These are phyloP conservation scores for Phaeosphaeria sp. DNA, from an alignment of 2,329 filamentous ascomycete species.

Conservation along the genomic window DNA sequence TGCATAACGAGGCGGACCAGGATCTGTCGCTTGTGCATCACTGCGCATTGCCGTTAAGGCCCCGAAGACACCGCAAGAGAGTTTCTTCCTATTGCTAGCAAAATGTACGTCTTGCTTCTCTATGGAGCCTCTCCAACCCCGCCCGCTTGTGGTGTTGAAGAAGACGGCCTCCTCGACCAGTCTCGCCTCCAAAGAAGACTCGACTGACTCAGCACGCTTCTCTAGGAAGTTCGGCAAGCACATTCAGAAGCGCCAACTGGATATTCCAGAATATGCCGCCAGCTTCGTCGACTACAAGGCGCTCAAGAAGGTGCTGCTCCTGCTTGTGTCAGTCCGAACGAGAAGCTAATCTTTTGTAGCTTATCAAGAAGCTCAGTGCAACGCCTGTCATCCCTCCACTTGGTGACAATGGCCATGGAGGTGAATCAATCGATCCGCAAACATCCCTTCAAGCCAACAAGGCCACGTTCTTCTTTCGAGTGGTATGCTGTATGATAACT, in stretches of 20 bases:
- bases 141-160: constrained; percentile 34
- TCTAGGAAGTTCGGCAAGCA: constrained; percentile 99
- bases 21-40: constrained; percentile 40
- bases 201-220: constrained; percentile 47
- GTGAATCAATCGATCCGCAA: constrained; percentile 73
- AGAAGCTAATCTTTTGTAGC: constrained; percentile 61
- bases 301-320: constrained; percentile 82
- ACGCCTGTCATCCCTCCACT: constrained; percentile 84
- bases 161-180: constrained; percentile 45
- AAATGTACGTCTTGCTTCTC: constrained; percentile 46
- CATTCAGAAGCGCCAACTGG: constrained; percentile 98
- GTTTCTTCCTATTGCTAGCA: constrained; percentile 33
- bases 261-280: constrained; percentile 98
- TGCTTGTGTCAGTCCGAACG: constrained; percentile 1
- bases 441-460: constrained; percentile 93
- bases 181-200: constrained; percentile 45
- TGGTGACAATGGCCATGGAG: constrained; percentile 60
- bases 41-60: constrained; percentile 29
- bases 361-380: constrained; percentile 97
- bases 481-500: constrained; percentile 64
- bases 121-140: constrained; percentile 44
- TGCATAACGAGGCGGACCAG: constrained; percentile 26
- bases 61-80: constrained; percentile 23
- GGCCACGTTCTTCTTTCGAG: constrained; percentile 96
- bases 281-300: constrained; percentile 99